phyloP scores from a whole-genome alignment of 1,139 yeast species.

The Yamadazyma sp. region DNA sequence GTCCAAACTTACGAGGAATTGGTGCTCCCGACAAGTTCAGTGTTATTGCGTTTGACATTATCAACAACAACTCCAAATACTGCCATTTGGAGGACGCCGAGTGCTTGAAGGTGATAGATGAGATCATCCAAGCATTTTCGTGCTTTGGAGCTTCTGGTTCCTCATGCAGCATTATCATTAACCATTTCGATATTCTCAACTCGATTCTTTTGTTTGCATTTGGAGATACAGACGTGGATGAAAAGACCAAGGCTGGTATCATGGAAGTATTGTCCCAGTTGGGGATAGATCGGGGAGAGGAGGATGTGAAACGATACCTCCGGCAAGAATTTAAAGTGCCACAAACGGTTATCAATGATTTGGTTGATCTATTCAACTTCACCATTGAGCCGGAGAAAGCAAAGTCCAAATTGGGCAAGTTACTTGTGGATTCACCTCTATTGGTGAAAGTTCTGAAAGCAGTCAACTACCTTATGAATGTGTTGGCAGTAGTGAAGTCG shows the following conservation, averaged over 20 bases:
- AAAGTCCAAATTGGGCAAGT: constrained; percentile 56
- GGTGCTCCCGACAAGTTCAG: constrained; percentile 77
- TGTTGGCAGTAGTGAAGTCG: constrained; percentile 51
- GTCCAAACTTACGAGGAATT: constrained; percentile 54
- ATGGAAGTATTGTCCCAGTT: constrained; percentile 71
- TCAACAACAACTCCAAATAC: constrained; percentile 49
- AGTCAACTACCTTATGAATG: constrained; percentile 56
- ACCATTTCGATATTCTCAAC: constrained; percentile 78
- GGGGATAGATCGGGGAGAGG: constrained; percentile 67
- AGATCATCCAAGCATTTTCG: constrained; percentile 62
- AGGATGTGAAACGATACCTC: constrained; percentile 63
- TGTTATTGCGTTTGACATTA: constrained; percentile 84
- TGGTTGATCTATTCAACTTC: constrained; percentile 75
- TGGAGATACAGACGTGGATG: constrained; percentile 67
- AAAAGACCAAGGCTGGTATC: constrained; percentile 65
- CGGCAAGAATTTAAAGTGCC: constrained; percentile 74
- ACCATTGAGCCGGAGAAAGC: constrained; percentile 66
- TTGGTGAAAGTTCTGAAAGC: constrained; percentile 62
- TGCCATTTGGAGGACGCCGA: constrained; percentile 72
- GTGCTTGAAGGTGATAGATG: constrained; percentile 77
- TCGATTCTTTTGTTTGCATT: constrained; percentile 63
- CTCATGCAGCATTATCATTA: constrained; percentile 59
- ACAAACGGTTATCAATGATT: constrained; percentile 76
- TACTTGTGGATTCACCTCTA: constrained; percentile 76
- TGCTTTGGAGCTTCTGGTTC: constrained; percentile 52